A percentile compares a stretch with the other conserved stretches of the same genome.
Conservation (phyloP, 73 alveolate genomes). For the Tetrahymena borealis region DNA sequence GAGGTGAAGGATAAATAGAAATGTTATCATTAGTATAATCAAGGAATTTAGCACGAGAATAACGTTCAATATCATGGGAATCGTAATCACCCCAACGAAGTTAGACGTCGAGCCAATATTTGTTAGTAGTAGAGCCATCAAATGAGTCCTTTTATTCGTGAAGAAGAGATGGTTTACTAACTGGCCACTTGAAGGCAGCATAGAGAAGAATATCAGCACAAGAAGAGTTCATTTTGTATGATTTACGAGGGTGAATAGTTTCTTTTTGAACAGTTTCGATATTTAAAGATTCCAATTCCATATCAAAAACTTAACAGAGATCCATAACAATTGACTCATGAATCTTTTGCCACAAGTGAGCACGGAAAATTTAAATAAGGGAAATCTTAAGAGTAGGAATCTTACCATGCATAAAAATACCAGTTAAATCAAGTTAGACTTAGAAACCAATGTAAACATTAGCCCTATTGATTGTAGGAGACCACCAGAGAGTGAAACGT, state of each 20-base stretch:
- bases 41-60: slow-evolving; percentile 98
- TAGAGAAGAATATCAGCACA: slow-evolving; percentile 99
- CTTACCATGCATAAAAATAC: slow-evolving; percentile 99
- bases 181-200: slow-evolving; percentile 99
- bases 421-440: slow-evolving; percentile 99
- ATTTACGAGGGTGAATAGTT: slow-evolving; percentile 97
- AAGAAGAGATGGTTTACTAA: slow-evolving; percentile 94
- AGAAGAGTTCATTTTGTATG: slow-evolving; percentile 99
- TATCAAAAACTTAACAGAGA: slow-evolving; percentile 97
- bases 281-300: slow-evolving; percentile 97
- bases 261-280: slow-evolving; percentile 99
- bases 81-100: slow-evolving; percentile 99
- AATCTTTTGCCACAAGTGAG: slow-evolving; percentile 99
- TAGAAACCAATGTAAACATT: slow-evolving; percentile 99
- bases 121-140: slow-evolving; percentile 93
- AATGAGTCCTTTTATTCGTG: slow-evolving; percentile 93
- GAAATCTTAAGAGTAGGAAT: slow-evolving; percentile 99
- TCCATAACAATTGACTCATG: slow-evolving; percentile 99
- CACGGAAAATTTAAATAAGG: slow-evolving; percentile 96
- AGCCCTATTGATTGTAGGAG: slow-evolving; percentile 99
- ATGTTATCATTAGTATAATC: slow-evolving; percentile 99
- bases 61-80: slow-evolving; percentile 99
- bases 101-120: slow-evolving; percentile 99
- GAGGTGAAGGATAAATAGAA: slow-evolving; percentile 98
- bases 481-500: slow-evolving; percentile 99